Conservation (phyloP, 345 rosid species). For the Lumnitzera racemosa region DNA sequence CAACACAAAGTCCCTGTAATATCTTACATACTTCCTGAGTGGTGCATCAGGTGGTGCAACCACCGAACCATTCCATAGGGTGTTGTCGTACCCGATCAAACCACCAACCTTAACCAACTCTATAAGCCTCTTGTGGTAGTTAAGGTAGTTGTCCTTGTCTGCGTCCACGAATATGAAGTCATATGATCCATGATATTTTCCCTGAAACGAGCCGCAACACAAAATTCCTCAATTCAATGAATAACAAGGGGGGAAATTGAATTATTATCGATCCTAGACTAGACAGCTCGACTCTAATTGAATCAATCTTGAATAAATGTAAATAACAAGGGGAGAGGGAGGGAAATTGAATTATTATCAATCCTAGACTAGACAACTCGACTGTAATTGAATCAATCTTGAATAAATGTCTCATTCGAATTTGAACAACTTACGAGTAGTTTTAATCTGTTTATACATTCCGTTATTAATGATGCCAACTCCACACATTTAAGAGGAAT, state of each 20-base stretch:
- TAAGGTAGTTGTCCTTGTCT: slow-evolving; percentile 90
- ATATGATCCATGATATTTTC: slow-evolving; percentile 57
- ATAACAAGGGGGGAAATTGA: background rate
- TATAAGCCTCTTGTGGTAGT: slow-evolving; percentile 80
- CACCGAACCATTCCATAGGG: slow-evolving; percentile 93
- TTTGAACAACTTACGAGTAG: too few relatives aligned
- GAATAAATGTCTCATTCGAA: too few relatives aligned
- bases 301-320: too few relatives aligned
- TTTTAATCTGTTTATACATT: too few relatives aligned
- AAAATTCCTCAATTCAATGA: background rate
- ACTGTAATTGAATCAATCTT: too few relatives aligned
- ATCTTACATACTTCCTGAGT: slow-evolving; percentile 73
- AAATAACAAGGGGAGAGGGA: background rate
- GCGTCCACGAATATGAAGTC: slow-evolving; percentile 98
- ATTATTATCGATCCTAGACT: too few relatives aligned
- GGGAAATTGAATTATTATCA: too few relatives aligned
- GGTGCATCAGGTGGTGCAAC: slow-evolving; percentile 86
- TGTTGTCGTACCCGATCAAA: slow-evolving; percentile 92
- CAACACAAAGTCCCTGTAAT: slow-evolving; percentile 81
- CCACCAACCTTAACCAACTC: slow-evolving; percentile 88
- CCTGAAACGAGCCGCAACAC: slow-evolving; percentile 30
- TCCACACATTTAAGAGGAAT: too few relatives aligned
- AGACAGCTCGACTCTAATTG: too few relatives aligned
- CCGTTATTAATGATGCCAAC: too few relatives aligned
- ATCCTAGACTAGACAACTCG: too few relatives aligned